Base-by-base conservation (phyloP, 2,329 filamentous ascomycete species). In the Onygenales sp. region DNA sequence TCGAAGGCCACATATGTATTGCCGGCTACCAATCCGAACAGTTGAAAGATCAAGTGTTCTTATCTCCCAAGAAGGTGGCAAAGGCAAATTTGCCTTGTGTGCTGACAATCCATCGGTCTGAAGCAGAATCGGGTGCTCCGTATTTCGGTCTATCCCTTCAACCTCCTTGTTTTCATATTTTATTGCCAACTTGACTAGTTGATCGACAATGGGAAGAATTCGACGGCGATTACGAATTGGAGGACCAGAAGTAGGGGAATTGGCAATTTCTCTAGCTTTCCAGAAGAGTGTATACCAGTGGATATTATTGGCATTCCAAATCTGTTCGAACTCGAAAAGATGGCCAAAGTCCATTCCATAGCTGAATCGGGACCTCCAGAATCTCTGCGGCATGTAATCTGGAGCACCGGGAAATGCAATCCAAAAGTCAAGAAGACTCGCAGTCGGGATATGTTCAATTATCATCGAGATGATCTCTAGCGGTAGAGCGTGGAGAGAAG, bases 271-370 rank as follows among this genome's bases (percentile, higher is more conserved):
- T 45, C 33, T 52, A 32, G 33, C 40, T 52, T 44, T 52, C 49
- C 49, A 44, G 39, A 52, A 52, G 37, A 52, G 37, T 4, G 49
- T 52, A 27, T 52, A 45, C 49, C 49, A 52, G 39, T 45, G 37
- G 13, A 52, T 27, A 45, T 52, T 34, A 6, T 9, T 14, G 27
- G 13, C 14, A 17, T 43, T 21, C 49, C 49, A 52, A 21, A 52
- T 17, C 13, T 52, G 21, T 39, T 14, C 44, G 44, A 52, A 31
- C 27, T 52, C 49, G 21, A 52, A 44, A 21, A 52, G 11, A 33
- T 52, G 49, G 32, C 37, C 49, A 52, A 52, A 33, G 17, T 52
- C 49, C 49, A 44, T 52, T 33, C 40, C 40, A 34, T 32, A n/a
- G 8, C 39, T 21, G 37, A 52, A 52, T 45, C 49, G 21, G 21